Evolutionary conservation across 192 early-diverging fungal genomes (phyloP), one percentile per base, ranked within the genome.

Genomic region (Umbelopsis sp.): DNA sequence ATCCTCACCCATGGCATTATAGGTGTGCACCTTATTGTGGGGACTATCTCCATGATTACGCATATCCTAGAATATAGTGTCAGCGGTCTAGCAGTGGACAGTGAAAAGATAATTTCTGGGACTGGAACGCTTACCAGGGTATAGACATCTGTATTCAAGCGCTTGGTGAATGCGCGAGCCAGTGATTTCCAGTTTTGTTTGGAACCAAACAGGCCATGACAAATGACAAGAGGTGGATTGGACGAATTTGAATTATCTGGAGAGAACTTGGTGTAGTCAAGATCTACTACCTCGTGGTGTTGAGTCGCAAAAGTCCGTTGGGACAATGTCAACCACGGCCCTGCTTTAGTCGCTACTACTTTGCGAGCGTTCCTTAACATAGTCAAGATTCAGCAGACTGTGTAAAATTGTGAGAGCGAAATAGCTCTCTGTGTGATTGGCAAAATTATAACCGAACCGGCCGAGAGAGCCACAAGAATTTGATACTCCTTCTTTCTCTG

Each of bases 111-210:
- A 30, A 30, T 3, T 41, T 41, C 37, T 6, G 37, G 10, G 0
- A 10, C 10, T 0, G 37, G 37, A 37, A 23, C 20, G 16, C 49
- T 46, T 85, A 85, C 86, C 33, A 96, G 69, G 1, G 92, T 84
- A 64, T 88, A 87, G 2, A 95, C 88, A 49, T 84, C 75, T 2
- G 91, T 86, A 27, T 75, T 77, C 3, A 96, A 81, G 6, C 85
- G 78, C 35, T 80, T 78, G 6, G 90, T 72, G 23, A 97, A 84
- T 15, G 87, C 82, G 71, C 92, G 93, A 33, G 91, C 82, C 25
- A 98, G 84, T 4, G 94, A 90, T 33, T 87, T 82, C 95, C 95
- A 97, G 82, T 97, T 97, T 69, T 95, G 94, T 74, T 97, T 97
- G 1, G 91, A 93, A 13, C 96, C 96, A 77, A 98, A 94, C 21